Conservation (phyloP, 305 asterid species). For the Fraxinus velutina region DNA sequence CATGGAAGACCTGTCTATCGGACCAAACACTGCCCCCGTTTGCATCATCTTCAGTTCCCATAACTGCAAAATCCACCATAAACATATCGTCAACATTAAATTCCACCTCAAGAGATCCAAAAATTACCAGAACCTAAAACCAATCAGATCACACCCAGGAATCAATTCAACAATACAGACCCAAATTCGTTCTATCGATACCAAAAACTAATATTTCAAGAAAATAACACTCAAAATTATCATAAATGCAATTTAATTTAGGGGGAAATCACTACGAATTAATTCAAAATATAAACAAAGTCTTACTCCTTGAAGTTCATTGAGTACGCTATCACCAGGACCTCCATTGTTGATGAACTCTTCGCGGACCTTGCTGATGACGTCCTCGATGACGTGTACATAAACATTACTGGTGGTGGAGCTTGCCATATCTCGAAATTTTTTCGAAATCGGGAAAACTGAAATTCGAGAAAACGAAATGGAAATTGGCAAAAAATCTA, state of each 20-base stretch:
- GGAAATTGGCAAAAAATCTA: neutral
- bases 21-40: conserved; percentile 78
- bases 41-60: conserved; percentile 97
- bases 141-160: conserved; percentile 1
- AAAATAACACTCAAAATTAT: conserved; percentile 23
- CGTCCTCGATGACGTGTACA: conserved; percentile 86
- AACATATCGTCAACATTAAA: conserved; percentile 21
- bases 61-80: conserved; percentile 43
- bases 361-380: conserved; percentile 80
- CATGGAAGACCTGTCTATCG: conserved; percentile 66
- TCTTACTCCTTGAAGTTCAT: conserved; percentile 86
- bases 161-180: conserved; percentile 13
- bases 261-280: neutral
- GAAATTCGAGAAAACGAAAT: conserved; percentile 1
- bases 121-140: conserved; percentile 11
- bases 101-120: conserved; percentile 32
- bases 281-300: neutral
- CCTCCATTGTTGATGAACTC: conserved; percentile 78
- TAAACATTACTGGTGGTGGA: conserved; percentile 75
- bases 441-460: neutral
- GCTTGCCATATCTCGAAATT: conserved; percentile 53
- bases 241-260: neutral
- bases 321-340: conserved; percentile 78
- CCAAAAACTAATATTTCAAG: neutral
- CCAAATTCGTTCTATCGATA: neutral